Base-by-base conservation (phyloP, 805 yeast genomes). In the Kodamaea leandrae region DNA sequence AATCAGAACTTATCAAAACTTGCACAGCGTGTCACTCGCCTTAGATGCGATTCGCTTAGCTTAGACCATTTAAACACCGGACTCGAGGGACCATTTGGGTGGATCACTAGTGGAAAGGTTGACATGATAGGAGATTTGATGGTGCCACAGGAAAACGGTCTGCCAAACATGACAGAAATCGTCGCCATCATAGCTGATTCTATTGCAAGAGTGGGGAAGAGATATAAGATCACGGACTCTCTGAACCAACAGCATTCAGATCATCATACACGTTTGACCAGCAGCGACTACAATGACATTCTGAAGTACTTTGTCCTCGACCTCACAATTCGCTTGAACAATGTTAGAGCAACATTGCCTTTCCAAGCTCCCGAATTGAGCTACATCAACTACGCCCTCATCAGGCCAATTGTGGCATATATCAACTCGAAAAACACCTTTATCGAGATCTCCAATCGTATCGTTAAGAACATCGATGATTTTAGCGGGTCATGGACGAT, bases 401-500 rank as follows among this genome's bases (percentile, higher is more conserved):
- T 93, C 39, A 71, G 96, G 47, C 99, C 99, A 0, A 90, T 93
- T 57, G 96, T 93, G 17, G 97, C 90, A 1, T 93, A 91, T 61
- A 91, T 93, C 58, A 93, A 93, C 58, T 84, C 93, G 26, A 76
- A 86, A 44, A 86, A 86, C 54, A 88, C 98, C 0, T 86, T 83
- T 54, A 90, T 93, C 45, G 96, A 96, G 32, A 81, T 91, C 44
- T 74, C 80, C 46, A 87, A 96, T 55, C 78, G 88, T 3, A 80
- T 93, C 6, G 83, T 83, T 24, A 93, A 93, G 57, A 76, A 78
- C 33, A 63, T 89, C 16, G 68, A 72, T 19, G 99, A 93, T 55
- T 93, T 93, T 59, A 89, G 86, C 53, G 99, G 99, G 0, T 79
- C 96, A 6, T 93, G 99, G 99, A 91, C 99, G 1, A 72, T 88